A percentile compares a stretch with the other conserved stretches of the same genome.
Conservation (phyloP, 179 eudicot species). For the Gypsophila paniculata region DNA sequence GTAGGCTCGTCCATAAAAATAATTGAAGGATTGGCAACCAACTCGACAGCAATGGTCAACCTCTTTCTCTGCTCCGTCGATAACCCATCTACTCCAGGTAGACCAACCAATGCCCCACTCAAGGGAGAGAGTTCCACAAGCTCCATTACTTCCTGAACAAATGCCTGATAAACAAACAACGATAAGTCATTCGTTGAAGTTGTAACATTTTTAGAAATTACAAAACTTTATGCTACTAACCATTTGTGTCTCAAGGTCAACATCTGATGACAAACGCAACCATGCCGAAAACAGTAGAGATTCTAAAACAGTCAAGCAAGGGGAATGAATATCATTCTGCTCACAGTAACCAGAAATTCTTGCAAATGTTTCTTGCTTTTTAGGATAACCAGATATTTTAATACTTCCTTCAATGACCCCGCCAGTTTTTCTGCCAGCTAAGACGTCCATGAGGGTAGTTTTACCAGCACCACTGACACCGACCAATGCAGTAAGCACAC, state of each 20-base stretch:
- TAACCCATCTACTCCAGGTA: slow-evolving; percentile 90
- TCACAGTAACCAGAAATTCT: slow-evolving; percentile 97
- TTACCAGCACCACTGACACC: slow-evolving; percentile 98
- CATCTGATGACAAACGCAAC: slow-evolving; percentile 68
- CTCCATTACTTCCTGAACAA: slow-evolving; percentile 93
- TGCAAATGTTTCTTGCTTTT: slow-evolving; percentile 92
- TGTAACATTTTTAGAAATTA: neutral
- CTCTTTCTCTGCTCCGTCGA: slow-evolving; percentile 94
- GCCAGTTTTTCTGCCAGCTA: slow-evolving; percentile 95
- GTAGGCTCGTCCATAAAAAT: slow-evolving; percentile 98
- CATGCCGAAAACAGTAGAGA: slow-evolving; percentile 90
- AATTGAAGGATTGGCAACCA: slow-evolving; percentile 92
- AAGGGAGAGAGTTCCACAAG: slow-evolving; percentile 81
- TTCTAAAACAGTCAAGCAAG: slow-evolving; percentile 85
- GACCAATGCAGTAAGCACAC: slow-evolving; percentile 90
- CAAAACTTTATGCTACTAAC: slow-evolving; percentile 29
- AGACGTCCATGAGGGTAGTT: slow-evolving; percentile 95
- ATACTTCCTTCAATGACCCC: slow-evolving; percentile 78
- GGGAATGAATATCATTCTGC: slow-evolving; percentile 91
- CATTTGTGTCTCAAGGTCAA: slow-evolving; percentile 70
- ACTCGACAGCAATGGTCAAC: slow-evolving; percentile 85
- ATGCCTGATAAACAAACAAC: slow-evolving; percentile 42
- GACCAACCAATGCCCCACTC: slow-evolving; percentile 79
- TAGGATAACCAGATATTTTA: slow-evolving; percentile 78
- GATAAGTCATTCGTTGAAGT: slow-evolving; percentile 19